phyloP scores from a whole-genome alignment of 257 asterid genomes.

The Solanum okadae region DNA sequence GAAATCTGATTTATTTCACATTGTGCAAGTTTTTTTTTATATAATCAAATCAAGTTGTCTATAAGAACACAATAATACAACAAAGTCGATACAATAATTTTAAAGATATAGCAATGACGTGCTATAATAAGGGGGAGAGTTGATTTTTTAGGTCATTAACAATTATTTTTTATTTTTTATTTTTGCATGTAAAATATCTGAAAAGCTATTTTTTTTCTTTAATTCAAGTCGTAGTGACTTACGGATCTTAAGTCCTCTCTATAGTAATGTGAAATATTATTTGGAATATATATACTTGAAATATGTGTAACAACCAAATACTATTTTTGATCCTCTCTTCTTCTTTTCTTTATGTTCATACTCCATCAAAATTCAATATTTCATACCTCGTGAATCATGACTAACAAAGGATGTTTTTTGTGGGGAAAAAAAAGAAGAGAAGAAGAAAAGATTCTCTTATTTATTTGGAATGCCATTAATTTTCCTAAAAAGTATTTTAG shows the following conservation, averaged over 20 bases:
- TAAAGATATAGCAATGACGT: neutral
- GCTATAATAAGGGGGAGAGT: neutral
- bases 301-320: neutral
- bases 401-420: too few species aligned
- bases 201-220: too few species aligned
- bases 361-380: neutral
- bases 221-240: too few species aligned
- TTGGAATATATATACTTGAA: neutral
- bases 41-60: neutral
- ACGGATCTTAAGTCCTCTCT: neutral
- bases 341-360: neutral
- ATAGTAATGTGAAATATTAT: too few species aligned
- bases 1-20: too few species aligned
- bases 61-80: neutral
- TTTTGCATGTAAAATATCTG: too few species aligned
- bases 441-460: neutral
- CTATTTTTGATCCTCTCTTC: neutral
- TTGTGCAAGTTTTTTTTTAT: neutral
- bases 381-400: neutral
- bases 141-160: too few species aligned
- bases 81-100: too few species aligned
- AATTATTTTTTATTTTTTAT: too few species aligned
- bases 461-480: neutral
- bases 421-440: too few species aligned
- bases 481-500: neutral